These are phyloP conservation scores for Platismatia glauca DNA, from an alignment of 495 filamentous ascomycete genomes.

Conservation along the genomic window DNA sequence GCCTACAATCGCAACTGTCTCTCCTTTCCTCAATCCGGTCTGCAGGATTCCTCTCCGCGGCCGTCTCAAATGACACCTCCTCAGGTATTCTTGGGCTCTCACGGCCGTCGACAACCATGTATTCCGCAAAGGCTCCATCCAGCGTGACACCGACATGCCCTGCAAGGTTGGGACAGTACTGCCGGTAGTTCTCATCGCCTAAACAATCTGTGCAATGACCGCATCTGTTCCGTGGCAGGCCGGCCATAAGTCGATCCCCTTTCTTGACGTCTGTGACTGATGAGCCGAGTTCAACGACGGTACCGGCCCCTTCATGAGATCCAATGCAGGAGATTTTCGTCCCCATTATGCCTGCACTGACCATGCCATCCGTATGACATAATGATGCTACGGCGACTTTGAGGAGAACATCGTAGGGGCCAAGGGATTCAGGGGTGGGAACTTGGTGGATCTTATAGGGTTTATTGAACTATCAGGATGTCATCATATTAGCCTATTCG, in stretches of 20 bases:
- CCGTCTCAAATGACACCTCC: conserved; percentile 37
- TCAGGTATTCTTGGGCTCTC: conserved; percentile 39
- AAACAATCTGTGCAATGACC: conserved; percentile 40
- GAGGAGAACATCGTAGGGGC: conserved; percentile 45
- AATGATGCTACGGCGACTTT: conserved; percentile 50
- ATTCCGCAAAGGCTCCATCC: conserved; percentile 48
- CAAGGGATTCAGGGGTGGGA: conserved; percentile 37
- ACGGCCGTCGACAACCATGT: conserved; percentile 40
- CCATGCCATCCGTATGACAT: conserved; percentile 54
- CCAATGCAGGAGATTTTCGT: conserved; percentile 42
- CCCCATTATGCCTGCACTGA: conserved; percentile 35
- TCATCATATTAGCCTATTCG: neutral
- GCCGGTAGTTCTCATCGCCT: conserved; percentile 33
- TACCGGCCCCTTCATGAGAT: conserved; percentile 52
- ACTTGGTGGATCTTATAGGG: conserved; percentile 44
- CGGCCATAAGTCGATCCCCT: conserved; percentile 45
- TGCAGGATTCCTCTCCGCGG: conserved; percentile 41
- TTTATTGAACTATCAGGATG: conserved; percentile 32
- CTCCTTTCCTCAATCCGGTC: conserved; percentile 36
- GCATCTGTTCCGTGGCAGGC: conserved; percentile 40
- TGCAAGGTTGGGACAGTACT: conserved; percentile 39
- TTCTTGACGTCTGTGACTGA: conserved; percentile 34
- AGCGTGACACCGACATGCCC: conserved; percentile 36
- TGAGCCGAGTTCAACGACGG: conserved; percentile 41
- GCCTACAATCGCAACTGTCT: conserved; percentile 46